Evolutionary conservation across 2,329 filamentous ascomycete species (phyloP).

Genomic region (Phialemoniopsis sp.): DNA sequence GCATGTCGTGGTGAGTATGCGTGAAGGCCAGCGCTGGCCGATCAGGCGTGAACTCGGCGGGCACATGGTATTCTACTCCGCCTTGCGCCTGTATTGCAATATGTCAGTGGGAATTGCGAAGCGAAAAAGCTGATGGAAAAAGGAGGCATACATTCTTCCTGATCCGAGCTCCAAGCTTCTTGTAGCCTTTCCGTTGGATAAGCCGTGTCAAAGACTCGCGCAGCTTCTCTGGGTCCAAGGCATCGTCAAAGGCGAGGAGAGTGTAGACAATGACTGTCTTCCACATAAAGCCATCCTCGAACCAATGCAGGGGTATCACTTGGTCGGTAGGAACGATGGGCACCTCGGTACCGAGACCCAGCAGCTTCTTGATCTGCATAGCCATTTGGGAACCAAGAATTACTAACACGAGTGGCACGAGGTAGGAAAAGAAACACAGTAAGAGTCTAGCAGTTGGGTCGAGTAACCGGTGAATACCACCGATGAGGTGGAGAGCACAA

Average conservation of each 20-base stretch:
- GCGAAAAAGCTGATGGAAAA: background rate
- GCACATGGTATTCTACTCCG: constrained; percentile 25
- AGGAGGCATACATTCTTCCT: constrained; percentile 22
- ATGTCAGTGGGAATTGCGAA: too few relatives aligned
- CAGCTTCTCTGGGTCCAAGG: constrained; percentile 36
- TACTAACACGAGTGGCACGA: too few relatives aligned
- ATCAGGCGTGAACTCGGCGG: constrained; percentile 24
- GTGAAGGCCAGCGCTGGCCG: constrained; percentile 30
- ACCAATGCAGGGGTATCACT: constrained; percentile 23
- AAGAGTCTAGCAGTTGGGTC: too few relatives aligned
- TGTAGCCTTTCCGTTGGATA: constrained; percentile 38
- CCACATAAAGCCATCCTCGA: constrained; percentile 18
- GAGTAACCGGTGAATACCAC: too few relatives aligned
- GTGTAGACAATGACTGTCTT: constrained; percentile 20
- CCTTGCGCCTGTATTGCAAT: background rate
- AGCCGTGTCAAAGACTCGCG: constrained; percentile 26
- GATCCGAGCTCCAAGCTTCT: constrained; percentile 40
- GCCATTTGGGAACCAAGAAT: too few relatives aligned
- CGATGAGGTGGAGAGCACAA: too few relatives aligned
- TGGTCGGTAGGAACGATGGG: constrained; percentile 11
- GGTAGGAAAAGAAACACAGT: too few relatives aligned
- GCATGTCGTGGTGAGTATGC: constrained; percentile 24
- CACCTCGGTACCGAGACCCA: too few relatives aligned
- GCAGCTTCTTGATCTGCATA: too few relatives aligned
- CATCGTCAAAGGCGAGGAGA: constrained; percentile 38